Evolutionary conservation across 345 rosid species (phyloP).

Genomic region (Triadica sebifera): DNA sequence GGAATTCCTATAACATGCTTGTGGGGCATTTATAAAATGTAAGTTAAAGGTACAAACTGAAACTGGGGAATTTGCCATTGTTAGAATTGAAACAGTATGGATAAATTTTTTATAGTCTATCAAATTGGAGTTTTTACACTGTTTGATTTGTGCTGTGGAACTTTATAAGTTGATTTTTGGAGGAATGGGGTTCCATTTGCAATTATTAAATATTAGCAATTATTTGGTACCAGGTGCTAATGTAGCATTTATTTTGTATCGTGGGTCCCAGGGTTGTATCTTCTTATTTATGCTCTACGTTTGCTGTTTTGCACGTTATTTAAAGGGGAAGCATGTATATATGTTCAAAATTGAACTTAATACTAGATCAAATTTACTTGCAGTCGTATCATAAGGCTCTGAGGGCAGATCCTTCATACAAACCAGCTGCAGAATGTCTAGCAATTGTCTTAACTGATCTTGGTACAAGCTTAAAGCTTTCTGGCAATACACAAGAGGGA

Average conservation of each 20-base stretch:
- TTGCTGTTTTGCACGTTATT: neutral
- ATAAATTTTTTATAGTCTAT: neutral
- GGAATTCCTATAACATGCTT: neutral
- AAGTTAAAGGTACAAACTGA: neutral
- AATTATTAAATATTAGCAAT: neutral
- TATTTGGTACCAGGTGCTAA: neutral
- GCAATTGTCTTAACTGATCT: slow-evolving; percentile 95
- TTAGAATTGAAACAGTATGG: neutral
- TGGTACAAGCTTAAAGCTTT: slow-evolving; percentile 94
- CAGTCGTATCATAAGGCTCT: slow-evolving; percentile 95
- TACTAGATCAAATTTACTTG: slow-evolving; percentile 23
- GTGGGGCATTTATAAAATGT: neutral
- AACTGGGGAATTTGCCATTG: neutral
- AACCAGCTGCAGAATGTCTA: slow-evolving; percentile 93
- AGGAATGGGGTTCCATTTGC: too few relatives aligned
- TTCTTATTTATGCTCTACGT: neutral
- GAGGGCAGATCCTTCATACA: slow-evolving; percentile 93
- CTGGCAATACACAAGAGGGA: slow-evolving; percentile 93
- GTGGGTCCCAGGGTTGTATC: neutral
- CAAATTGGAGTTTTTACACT: neutral
- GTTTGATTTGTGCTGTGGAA: too few relatives aligned
- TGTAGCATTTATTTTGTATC: neutral
- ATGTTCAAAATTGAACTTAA: neutral
- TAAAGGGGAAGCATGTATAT: neutral
- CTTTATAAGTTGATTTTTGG: neutral